Percentiles rank a stretch among this genome's conserved stretches.
These are phyloP conservation scores for Galeopsis tetrahit DNA, from an alignment of 257 asterid species.

Conservation along the genomic window DNA sequence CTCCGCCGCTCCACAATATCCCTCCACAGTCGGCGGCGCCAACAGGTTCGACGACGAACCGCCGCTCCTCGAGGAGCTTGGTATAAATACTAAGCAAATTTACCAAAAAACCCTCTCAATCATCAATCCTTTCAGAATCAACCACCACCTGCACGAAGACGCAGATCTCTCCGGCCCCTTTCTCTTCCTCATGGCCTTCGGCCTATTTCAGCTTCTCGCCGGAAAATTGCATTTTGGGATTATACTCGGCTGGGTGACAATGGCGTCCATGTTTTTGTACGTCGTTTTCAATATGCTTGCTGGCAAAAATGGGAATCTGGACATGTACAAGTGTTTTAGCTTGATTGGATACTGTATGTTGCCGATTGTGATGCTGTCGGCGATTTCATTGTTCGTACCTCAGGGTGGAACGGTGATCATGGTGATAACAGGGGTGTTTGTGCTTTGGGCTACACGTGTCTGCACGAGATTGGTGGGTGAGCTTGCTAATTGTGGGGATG, in stretches of 20 bases:
- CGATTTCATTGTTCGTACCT: conserved; percentile 71
- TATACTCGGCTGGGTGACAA: conserved; percentile 81
- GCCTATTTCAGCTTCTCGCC: conserved; percentile 80
- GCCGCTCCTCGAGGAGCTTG: conserved; percentile 76
- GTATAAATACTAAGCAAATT: conserved; percentile 75
- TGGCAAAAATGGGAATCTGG: conserved; percentile 74
- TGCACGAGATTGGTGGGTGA: conserved; percentile 78
- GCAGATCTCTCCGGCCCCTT: conserved; percentile 89
- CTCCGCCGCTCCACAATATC: conserved; percentile 63
- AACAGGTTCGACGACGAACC: conserved; percentile 70
- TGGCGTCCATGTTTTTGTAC: conserved; percentile 75
- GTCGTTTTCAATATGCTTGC: conserved; percentile 86
- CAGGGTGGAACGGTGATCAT: conserved; percentile 65
- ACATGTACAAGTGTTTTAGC: conserved; percentile 78
- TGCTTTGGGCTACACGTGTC: conserved; percentile 78
- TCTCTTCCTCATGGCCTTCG: conserved; percentile 78
- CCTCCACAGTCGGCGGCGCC: conserved; percentile 42
- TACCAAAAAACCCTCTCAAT: conserved; percentile 65
- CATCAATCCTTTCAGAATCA: conserved; percentile 65
- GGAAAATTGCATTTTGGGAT: conserved; percentile 87
- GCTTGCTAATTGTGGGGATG: conserved; percentile 79
- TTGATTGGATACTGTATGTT: conserved; percentile 81
- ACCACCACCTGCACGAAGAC: conserved; percentile 75
- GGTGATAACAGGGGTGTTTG: conserved; percentile 58
- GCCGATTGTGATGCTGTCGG: conserved; percentile 78